These are phyloP conservation scores for Cubamyces sp. DNA, from an alignment of 768 basidiomycete species.

Conservation along the genomic window DNA sequence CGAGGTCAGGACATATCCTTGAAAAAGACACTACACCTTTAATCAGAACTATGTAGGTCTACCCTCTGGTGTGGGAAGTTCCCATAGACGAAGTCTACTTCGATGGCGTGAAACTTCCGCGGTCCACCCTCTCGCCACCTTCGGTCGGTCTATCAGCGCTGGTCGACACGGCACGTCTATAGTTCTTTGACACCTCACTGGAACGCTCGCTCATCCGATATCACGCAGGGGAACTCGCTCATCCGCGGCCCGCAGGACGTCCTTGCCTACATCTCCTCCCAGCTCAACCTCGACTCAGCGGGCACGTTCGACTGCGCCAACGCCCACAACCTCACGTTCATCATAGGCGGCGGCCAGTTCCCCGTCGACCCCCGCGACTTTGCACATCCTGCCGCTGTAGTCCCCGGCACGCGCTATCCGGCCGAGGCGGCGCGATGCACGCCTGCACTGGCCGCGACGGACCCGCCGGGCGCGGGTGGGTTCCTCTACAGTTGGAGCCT, in stretches of 20 bases:
- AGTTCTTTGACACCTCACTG: background rate
- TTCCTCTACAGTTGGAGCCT: constrained; percentile 80
- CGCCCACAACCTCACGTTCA: constrained; percentile 67
- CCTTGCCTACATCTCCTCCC: constrained; percentile 47
- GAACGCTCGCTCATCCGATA: background rate
- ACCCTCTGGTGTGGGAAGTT: constrained; percentile 61
- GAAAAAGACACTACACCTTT: no score
- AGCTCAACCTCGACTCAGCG: constrained; percentile 39
- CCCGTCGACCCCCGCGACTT: constrained; percentile 81
- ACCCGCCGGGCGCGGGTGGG: constrained; percentile 56
- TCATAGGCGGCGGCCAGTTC: constrained; percentile 70
- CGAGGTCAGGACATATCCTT: constrained; percentile 47
- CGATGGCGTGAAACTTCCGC: constrained; percentile 63
- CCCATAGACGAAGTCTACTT: constrained; percentile 72
- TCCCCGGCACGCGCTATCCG: constrained; percentile 13
- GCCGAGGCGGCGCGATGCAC: constrained; percentile 48
- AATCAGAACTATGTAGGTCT: constrained; percentile 27
- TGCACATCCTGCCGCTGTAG: constrained; percentile 43
- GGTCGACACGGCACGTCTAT: constrained; percentile 62
- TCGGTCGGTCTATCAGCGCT: constrained; percentile 63
- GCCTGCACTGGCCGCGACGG: constrained; percentile 62
- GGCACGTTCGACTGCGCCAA: constrained; percentile 57
- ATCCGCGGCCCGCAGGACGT: constrained; percentile 76
- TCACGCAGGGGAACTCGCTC: constrained; percentile 69
- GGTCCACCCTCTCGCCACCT: constrained; percentile 52